Base-by-base conservation (phyloP, 2,329 filamentous ascomycete species). In the Drechslera avenae region DNA sequence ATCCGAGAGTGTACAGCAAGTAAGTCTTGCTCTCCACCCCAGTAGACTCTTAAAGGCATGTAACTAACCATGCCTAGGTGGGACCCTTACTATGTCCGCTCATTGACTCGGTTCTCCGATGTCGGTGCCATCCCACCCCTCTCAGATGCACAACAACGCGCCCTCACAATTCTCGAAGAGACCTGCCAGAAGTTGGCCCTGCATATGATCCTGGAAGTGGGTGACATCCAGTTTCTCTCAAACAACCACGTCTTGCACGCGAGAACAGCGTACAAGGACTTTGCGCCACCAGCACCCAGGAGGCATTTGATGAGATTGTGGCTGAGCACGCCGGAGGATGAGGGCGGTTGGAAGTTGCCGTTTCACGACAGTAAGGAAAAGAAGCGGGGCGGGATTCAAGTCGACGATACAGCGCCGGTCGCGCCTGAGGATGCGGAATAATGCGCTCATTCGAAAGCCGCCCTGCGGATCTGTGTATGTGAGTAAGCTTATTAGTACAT, bases 311-410 rank as follows among this genome's bases (percentile, higher is more conserved):
- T 96, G 80, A 81, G 91, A 37, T 76, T 96, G 59, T 96, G 91
- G 91, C 76, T 96, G 47, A 86, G 89, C 9, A 91, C 89, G 2
- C 90, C 91, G 0, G 88, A 93, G 75, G 79, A 75, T 17, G 91
- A 96, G 73, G 91, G 90, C 2, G 91, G 91, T 0, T 96, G 91
- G 91, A 85, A 83, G 43, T 73, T 96, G 73, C 91, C 91, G 1
- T 93, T 92, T 76, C 86, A 85, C 63, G 91, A 96, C 73, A 88
- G 83, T 48, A 78, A 83, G 48, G 88, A 94, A 80, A 90, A 89
- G 83, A 96, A 95, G 83, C 81, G 91, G 14, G 90, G 90, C 6
- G 91, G 91, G 0, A 90, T 96, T 59, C 91, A 96, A 76, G 91
- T 96, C 2, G 84, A 96, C 72, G 84, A 95, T 71, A 89, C 82